Conservation (phyloP, 345 rosid genomes). For the Chamaenerion angustifolium region DNA sequence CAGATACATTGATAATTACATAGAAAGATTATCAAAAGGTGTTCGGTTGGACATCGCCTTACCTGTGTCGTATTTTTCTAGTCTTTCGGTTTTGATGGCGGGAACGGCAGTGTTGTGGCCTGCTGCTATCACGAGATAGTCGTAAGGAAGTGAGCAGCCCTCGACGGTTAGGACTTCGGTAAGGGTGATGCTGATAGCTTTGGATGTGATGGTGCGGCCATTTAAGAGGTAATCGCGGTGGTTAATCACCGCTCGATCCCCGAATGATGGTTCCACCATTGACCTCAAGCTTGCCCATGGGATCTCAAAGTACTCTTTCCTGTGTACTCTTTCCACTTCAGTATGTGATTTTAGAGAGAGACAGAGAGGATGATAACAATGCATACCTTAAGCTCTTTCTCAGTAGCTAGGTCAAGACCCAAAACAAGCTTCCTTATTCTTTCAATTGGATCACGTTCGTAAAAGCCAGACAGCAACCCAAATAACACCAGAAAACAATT, state of each 20-base stretch:
- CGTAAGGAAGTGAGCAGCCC: constrained; percentile 18
- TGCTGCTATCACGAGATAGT: constrained; percentile 37
- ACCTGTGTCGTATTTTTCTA: constrained; percentile 22
- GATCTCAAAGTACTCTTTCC: constrained; percentile 67
- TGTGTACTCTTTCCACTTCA: constrained; percentile 3
- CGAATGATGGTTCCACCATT: constrained; percentile 36
- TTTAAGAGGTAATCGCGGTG: constrained; percentile 29
- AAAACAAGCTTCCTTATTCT: constrained; percentile 74
- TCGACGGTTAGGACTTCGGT: constrained; percentile 20
- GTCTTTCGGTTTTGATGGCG: constrained; percentile 18
- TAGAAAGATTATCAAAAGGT: too few species aligned
- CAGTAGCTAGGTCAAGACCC: constrained; percentile 76
- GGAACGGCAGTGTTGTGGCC: constrained; percentile 24
- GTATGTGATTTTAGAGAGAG: neutral
- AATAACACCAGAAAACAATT: neutral
- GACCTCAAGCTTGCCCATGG: constrained; percentile 46
- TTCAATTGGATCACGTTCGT: constrained; percentile 95
- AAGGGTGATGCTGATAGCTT: constrained; percentile 23
- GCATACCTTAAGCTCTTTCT: constrained; percentile 86
- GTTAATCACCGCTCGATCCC: constrained; percentile 28
- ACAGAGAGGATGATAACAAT: neutral
- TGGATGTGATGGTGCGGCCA: constrained; percentile 20
- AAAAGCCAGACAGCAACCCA: constrained; percentile 3
- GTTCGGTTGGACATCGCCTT: neutral
- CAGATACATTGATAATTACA: too few species aligned